phyloP scores from a whole-genome alignment of 148 eudicot genomes.

The Camellia japonica region DNA sequence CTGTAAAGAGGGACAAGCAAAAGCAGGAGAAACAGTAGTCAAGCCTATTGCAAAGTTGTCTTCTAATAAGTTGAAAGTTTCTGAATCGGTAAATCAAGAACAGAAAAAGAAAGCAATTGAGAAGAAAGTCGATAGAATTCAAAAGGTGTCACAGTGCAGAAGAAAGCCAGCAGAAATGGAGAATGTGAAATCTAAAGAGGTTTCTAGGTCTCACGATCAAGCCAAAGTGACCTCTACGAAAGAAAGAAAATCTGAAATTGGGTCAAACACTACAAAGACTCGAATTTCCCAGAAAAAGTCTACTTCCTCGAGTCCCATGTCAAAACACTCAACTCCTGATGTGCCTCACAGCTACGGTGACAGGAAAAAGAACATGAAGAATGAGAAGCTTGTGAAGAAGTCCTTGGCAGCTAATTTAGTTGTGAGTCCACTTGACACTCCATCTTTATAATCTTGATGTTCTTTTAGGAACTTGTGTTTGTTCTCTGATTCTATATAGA shows the following conservation, averaged over 20 bases:
- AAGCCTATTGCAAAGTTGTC: constrained; percentile 22
- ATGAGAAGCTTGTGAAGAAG: constrained; percentile 18
- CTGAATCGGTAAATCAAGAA: constrained; percentile 20
- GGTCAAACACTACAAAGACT: constrained; percentile 21
- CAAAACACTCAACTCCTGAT: constrained; percentile 12
- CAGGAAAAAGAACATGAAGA: constrained; percentile 28
- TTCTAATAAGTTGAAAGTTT: constrained; percentile 29
- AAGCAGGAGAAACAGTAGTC: constrained; percentile 19
- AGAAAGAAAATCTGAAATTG: constrained; percentile 29
- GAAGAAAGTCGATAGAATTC: constrained; percentile 29
- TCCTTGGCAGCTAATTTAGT: constrained; percentile 11
- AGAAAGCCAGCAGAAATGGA: constrained; percentile 36
- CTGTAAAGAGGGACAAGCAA: constrained; percentile 12
- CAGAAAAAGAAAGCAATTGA: constrained; percentile 34
- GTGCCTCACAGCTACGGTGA: constrained; percentile 20
- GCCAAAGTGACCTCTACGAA: constrained; percentile 21
- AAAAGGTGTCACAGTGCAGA: constrained; percentile 22
- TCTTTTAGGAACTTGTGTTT: constrained; percentile 4
- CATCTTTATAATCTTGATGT: not conserved
- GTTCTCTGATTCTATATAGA: not conserved
- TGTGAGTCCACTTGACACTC: constrained; percentile 31
- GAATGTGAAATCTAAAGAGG: constrained; percentile 26
- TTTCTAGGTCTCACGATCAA: constrained; percentile 24
- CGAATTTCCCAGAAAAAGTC: constrained; percentile 19
- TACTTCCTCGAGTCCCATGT: constrained; percentile 8